Base-by-base conservation (phyloP, 2,329 filamentous ascomycete genomes). In the Fusarium mundagurra region DNA sequence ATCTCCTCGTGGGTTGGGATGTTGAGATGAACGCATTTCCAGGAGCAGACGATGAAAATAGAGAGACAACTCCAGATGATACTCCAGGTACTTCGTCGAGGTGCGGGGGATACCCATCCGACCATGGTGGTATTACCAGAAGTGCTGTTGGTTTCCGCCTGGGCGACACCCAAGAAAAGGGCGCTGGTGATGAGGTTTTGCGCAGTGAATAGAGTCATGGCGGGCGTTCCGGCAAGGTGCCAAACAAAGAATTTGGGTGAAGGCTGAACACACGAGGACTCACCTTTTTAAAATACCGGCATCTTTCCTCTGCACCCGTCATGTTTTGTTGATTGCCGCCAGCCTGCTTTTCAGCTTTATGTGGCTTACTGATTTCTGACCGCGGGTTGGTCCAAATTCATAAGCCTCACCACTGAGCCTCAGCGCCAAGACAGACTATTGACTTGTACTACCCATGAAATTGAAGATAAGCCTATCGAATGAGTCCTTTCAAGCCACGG, bases 251-350 rank as follows among this genome's bases (percentile, higher is more conserved):
- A 9, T 3, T n/a, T 3, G 3, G 14, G 4, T 8, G 10, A 1
- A n/a, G 11, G 16, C 6, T n/a, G 4, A 6, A 0, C 5, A n/a
- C 0, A 8, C 10, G 18, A 18, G 3, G 8, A 33, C 17, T 33
- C 9, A 9, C 33, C 33, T 17, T 3, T 17, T 22, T 34, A 18
- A 47, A n/a, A 18, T 0, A 3, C 8, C 41, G 5, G 16, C 8
- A 2, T 38, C 5, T 24, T 22, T 7, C 4, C 22, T 34, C 12
- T n/a, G 53, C 4, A 2, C 50, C 6, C 24, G 0, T 3, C 17
- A 18, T 1, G 6, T 22, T 13, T 10, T n/a, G 31, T 10, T 11
- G 16, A 17, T 36, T 1, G 18, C 16, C 4, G 10, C 22, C 29
- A 53, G 17, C 29, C 59, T 41, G 13, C 45, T 41, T 54, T 54